Evolutionary conservation across 2,329 filamentous ascomycete species (phyloP).

Genomic region (Hyphodiscus sp.): DNA sequence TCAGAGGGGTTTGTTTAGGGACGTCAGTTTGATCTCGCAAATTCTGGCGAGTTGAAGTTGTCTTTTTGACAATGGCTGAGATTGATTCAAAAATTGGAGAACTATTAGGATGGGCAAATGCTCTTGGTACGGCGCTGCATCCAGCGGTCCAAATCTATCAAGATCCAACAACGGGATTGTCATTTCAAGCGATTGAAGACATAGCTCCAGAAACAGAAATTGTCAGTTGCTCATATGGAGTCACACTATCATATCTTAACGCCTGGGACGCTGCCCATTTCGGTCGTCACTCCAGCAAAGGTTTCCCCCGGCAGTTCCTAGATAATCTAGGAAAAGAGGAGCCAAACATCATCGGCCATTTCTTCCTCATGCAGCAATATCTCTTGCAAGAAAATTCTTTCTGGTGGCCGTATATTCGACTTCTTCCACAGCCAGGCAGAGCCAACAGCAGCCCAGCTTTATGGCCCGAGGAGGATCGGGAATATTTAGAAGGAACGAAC

Average conservation of each 20-base stretch:
- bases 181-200: constrained; percentile 34
- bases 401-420: constrained; percentile 63
- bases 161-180: constrained; percentile 45
- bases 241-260: constrained; percentile 54
- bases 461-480: constrained; percentile 55
- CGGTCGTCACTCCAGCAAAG: constrained; percentile 12
- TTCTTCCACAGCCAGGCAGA: constrained; percentile 56
- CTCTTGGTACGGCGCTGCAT: constrained; percentile 23
- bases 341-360: constrained; percentile 55
- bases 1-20: too few species aligned
- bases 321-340: constrained; percentile 34
- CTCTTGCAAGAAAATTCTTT: constrained; percentile 50
- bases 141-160: constrained; percentile 46
- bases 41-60: too few species aligned
- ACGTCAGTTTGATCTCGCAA: too few species aligned
- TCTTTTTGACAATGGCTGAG: background rate
- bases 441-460: constrained; percentile 50
- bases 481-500: constrained; percentile 38
- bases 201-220: constrained; percentile 30
- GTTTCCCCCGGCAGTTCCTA: constrained; percentile 47
- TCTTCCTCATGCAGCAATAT: constrained; percentile 65
- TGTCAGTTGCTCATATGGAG: constrained; percentile 45
- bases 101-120: background rate
- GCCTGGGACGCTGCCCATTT: constrained; percentile 35
- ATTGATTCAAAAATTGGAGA: background rate